Evolutionary conservation across 768 basidiomycete genomes (phyloP).

Genomic region (Boletus tylopilopsis): DNA sequence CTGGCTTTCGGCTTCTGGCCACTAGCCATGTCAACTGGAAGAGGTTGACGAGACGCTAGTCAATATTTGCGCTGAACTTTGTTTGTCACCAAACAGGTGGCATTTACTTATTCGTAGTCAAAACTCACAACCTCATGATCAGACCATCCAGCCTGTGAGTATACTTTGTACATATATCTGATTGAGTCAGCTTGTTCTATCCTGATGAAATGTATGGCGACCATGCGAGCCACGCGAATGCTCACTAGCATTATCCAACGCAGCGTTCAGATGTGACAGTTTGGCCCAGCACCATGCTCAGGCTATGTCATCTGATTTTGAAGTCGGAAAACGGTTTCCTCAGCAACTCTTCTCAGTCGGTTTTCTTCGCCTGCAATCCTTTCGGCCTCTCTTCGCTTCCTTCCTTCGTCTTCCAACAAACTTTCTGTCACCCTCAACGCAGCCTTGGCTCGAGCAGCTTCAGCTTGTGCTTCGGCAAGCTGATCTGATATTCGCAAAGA

Average conservation of each 20-base stretch:
- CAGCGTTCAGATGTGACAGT: not conserved
- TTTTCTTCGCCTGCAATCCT: slow-evolving; percentile 46
- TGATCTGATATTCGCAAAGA: slow-evolving; percentile 67
- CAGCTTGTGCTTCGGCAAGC: slow-evolving; percentile 61
- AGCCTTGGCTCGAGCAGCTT: slow-evolving; percentile 52
- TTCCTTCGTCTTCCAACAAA: slow-evolving; percentile 57
- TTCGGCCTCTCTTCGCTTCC: slow-evolving; percentile 58
- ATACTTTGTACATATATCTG: not conserved
- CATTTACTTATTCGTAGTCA: too few relatives aligned
- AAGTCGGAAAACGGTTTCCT: slow-evolving; percentile 43
- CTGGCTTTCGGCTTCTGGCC: slow-evolving; percentile 44
- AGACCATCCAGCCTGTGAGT: not conserved
- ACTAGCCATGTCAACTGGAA: slow-evolving; percentile 14
- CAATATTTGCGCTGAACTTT: slow-evolving; percentile 1
- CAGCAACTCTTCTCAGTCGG: slow-evolving; percentile 43
- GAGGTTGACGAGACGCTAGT: too few relatives aligned
- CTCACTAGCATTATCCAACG: not conserved
- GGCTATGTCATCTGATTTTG: slow-evolving; percentile 22
- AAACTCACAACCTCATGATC: not conserved
- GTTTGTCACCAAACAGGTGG: not conserved
- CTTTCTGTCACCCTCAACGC: slow-evolving; percentile 53
- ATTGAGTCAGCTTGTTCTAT: slow-evolving; percentile 6
- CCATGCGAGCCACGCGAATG: not conserved
- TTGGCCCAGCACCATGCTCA: not conserved
- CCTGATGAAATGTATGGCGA: not conserved